A percentile compares a stretch with the other conserved stretches of the same genome.
phyloP scores from a whole-genome alignment of 2,329 filamentous ascomycete genomes.

The Endoconidiophora polonica region DNA sequence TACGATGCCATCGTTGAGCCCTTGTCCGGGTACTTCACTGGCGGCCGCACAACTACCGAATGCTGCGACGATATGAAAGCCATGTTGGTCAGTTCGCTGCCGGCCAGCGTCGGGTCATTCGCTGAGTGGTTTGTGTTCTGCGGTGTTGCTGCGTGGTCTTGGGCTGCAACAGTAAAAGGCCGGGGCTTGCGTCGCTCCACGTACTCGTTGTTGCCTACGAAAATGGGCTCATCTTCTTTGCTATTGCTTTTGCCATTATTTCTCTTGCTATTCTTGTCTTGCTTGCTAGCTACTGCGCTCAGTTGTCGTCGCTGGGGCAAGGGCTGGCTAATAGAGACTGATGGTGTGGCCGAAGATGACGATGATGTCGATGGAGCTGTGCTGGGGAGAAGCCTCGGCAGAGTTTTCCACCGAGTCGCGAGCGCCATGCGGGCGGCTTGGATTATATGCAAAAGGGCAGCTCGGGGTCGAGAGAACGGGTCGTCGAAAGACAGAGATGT shows the following conservation, averaged over 20 bases:
- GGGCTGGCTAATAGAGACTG: neutral
- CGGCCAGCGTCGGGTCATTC: neutral
- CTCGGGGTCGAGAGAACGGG: too few species aligned
- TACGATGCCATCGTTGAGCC: neutral
- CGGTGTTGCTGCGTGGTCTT: neutral
- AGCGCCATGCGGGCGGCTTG: constrained; percentile 14
- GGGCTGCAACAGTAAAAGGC: neutral
- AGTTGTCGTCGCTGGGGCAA: neutral
- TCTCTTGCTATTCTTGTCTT: neutral
- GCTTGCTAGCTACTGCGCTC: too few species aligned
- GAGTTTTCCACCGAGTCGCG: constrained; percentile 17
- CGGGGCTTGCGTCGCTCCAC: neutral
- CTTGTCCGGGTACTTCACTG: neutral
- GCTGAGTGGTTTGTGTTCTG: neutral
- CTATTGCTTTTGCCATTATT: neutral
- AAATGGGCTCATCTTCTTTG: neutral
- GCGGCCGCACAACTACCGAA: constrained; percentile 4
- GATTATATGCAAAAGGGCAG: too few species aligned
- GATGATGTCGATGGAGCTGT: too few species aligned
- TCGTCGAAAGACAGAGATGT: too few species aligned
- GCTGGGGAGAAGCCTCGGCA: constrained; percentile 3
- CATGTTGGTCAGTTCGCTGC: neutral
- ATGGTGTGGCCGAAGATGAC: neutral
- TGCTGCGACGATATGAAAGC: neutral
- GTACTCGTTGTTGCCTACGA: neutral